These are phyloP conservation scores for Aspergillus novoparasiticus DNA, from an alignment of 2,329 filamentous ascomycete genomes.

Conservation along the genomic window DNA sequence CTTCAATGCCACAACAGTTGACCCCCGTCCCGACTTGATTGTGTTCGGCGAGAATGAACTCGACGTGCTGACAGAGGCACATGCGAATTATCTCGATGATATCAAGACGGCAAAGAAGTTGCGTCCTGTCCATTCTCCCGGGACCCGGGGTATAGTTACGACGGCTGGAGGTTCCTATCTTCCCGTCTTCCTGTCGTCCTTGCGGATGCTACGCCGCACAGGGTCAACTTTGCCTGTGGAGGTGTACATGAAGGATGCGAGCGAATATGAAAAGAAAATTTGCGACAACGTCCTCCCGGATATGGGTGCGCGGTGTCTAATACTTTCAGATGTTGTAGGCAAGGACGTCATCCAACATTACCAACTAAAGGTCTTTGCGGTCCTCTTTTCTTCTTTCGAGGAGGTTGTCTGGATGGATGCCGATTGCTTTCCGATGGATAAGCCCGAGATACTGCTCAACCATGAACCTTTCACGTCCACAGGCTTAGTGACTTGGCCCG, in stretches of 20 bases:
- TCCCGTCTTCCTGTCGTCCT: constrained; percentile 52
- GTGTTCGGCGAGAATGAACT: constrained; percentile 36
- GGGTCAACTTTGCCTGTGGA: constrained; percentile 55
- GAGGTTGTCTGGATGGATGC: constrained; percentile 62
- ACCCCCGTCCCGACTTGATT: constrained; percentile 40
- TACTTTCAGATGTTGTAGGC: constrained; percentile 47
- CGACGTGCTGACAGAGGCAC: constrained; percentile 40
- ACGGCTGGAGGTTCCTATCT: constrained; percentile 53
- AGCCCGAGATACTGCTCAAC: constrained; percentile 52
- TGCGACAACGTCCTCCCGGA: constrained; percentile 44
- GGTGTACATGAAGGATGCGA: constrained; percentile 44
- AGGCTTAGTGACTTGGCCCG: constrained; percentile 60
- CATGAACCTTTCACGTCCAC: constrained; percentile 54
- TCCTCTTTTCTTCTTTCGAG: constrained; percentile 62
- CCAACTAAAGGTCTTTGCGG: constrained; percentile 60
- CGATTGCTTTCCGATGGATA: constrained; percentile 56
- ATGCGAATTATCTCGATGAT: constrained; percentile 44
- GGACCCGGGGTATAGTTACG: constrained; percentile 54
- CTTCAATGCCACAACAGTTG: constrained; percentile 33
- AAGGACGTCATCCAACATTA: constrained; percentile 46
- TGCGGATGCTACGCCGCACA: constrained; percentile 55
- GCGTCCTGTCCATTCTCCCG: constrained; percentile 38
- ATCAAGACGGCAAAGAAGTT: constrained; percentile 31
- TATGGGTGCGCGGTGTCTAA: constrained; percentile 46
- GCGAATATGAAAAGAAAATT: constrained; percentile 44